Percentiles rank a stretch among this genome's conserved stretches.
Conservation (phyloP, 371 early-diverging fungal species). For the Blakeslea trispora region DNA sequence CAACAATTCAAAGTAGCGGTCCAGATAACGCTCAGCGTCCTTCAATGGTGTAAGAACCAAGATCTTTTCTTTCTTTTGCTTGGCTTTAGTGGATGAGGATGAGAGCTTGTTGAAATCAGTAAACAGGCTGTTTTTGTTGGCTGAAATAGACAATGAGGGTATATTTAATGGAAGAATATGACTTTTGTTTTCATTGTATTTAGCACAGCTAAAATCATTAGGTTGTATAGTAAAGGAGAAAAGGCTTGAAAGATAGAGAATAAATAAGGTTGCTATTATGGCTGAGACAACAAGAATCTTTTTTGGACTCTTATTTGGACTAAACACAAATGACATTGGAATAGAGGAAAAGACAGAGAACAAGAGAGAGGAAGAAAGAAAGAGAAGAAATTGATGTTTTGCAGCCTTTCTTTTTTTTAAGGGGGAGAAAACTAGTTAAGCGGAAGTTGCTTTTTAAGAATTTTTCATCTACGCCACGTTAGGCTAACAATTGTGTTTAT, state of each 20-base stretch:
- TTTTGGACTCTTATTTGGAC: slow-evolving; percentile 2
- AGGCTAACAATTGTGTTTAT: too few relatives aligned
- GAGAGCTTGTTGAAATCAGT: slow-evolving; percentile 11
- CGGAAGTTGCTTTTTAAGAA: too few relatives aligned
- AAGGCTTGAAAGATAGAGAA: slow-evolving; percentile 4
- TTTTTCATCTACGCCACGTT: too few relatives aligned
- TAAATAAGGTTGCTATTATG: slow-evolving; percentile 5
- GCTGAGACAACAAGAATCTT: slow-evolving; percentile 7
- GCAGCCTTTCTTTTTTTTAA: too few relatives aligned
- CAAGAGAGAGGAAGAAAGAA: not conserved
- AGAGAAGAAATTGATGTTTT: slow-evolving; percentile 2
- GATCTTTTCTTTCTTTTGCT: slow-evolving; percentile 30
- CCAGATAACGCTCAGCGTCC: slow-evolving; percentile 55
- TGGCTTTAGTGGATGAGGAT: slow-evolving; percentile 10
- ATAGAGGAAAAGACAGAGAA: not conserved
- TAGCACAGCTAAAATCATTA: not conserved
- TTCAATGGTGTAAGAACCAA: slow-evolving; percentile 62
- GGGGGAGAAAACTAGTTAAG: too few relatives aligned
- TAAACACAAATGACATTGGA: not conserved
- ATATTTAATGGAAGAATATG: slow-evolving; percentile 4
- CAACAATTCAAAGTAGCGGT: slow-evolving; percentile 59
- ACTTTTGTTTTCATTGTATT: not conserved
- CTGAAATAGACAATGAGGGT: slow-evolving; percentile 11
- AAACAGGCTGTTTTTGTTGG: slow-evolving; percentile 2
- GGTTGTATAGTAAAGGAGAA: not conserved